These are phyloP conservation scores for Apophysomyces ossiformis DNA, from an alignment of 371 early-diverging fungal species.

Conservation along the genomic window DNA sequence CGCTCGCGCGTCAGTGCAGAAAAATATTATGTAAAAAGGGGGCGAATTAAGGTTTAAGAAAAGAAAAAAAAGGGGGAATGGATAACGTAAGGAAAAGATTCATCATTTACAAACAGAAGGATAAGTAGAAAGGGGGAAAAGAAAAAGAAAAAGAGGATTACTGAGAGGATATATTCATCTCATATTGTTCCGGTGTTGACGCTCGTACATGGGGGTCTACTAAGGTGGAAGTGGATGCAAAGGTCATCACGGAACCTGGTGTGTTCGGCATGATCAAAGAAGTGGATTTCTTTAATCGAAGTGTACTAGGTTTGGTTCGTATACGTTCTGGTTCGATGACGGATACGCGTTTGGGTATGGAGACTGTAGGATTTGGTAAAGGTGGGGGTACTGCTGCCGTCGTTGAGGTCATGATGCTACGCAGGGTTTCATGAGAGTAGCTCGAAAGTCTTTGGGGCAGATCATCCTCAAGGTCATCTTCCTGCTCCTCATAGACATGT, in stretches of 20 bases:
- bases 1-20: too few species aligned
- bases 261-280: conserved; percentile 23
- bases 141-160: not conserved
- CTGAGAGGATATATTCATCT: not conserved
- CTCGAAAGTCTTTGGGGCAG: not conserved
- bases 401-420: conserved; percentile 1
- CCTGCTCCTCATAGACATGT: conserved; percentile 31
- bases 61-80: too few species aligned
- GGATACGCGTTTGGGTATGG: not conserved
- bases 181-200: conserved; percentile 1
- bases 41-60: too few species aligned
- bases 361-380: not conserved
- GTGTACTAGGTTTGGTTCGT: conserved; percentile 9
- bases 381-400: not conserved
- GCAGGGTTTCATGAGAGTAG: not conserved
- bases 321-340: not conserved
- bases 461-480: conserved; percentile 23
- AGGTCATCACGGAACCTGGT: conserved; percentile 43
- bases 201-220: conserved; percentile 29
- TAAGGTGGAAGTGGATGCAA: conserved; percentile 43
- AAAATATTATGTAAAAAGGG: too few species aligned
- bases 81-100: not conserved
- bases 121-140: not conserved
- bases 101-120: conserved; percentile 3
- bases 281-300: not conserved